phyloP scores from a whole-genome alignment of 768 basidiomycete genomes.

The Mycena latifolia region DNA sequence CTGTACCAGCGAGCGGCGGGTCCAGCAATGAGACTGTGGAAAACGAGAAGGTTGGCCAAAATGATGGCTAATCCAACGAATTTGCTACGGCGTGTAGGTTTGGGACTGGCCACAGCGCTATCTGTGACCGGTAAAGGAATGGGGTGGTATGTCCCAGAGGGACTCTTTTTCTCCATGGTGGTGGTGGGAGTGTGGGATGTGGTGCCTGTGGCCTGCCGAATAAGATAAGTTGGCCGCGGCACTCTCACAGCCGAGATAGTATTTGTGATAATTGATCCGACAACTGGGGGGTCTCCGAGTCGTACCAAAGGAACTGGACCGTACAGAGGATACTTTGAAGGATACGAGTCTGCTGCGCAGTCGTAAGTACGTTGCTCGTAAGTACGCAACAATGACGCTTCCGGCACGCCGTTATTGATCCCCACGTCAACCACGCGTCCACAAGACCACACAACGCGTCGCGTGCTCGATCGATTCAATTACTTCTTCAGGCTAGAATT shows the following conservation, averaged over 20 bases:
- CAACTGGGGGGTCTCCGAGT: no score
- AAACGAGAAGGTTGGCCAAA: constrained; percentile 15
- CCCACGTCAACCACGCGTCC: constrained; percentile 16
- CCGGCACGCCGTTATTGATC: background rate
- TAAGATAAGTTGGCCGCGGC: no score
- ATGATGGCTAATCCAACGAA: constrained; percentile 24
- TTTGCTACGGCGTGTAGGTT: constrained; percentile 16
- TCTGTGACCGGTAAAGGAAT: constrained; percentile 35
- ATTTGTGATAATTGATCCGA: no score
- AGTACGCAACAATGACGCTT: no score
- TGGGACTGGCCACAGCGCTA: constrained; percentile 10
- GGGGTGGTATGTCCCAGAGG: constrained; percentile 21
- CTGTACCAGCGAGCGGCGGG: constrained; percentile 24
- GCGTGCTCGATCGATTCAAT: background rate
- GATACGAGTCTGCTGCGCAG: no score
- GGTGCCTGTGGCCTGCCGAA: no score
- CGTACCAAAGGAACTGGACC: no score
- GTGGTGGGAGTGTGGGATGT: constrained; percentile 3
- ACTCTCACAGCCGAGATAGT: no score
- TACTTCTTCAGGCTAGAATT: background rate
- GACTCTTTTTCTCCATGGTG: constrained; percentile 30
- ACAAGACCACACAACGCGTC: constrained; percentile 11
- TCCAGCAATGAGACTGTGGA: constrained; percentile 22
- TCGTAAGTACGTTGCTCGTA: no score
- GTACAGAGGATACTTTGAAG: no score